phyloP scores from a whole-genome alignment of 257 asterid genomes.

The Capsicum rhomboideum region DNA sequence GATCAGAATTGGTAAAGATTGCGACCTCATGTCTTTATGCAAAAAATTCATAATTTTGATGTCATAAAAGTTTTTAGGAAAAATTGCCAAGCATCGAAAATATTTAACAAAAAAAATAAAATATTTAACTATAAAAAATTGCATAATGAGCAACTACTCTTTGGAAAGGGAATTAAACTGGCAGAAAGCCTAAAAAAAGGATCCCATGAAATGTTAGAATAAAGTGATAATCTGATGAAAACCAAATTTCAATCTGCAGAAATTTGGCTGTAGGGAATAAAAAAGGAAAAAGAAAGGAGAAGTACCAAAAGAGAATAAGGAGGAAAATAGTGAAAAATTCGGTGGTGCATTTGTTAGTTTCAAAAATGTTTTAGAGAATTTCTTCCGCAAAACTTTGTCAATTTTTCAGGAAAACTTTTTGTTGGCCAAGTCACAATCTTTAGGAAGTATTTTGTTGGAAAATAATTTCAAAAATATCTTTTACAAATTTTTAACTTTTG shows the following conservation, averaged over 20 bases:
- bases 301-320: background rate
- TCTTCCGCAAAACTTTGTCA: background rate
- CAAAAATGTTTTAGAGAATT: background rate
- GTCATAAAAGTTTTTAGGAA: background rate
- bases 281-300: background rate
- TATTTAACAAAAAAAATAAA: background rate
- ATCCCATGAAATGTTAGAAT: background rate
- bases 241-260: background rate
- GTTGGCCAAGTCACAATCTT: background rate
- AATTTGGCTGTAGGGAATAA: background rate
- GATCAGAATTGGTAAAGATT: background rate
- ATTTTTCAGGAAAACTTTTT: background rate
- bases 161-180: background rate
- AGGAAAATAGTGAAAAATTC: background rate
- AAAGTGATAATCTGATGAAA: background rate
- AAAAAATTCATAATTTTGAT: background rate
- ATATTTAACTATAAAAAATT: background rate
- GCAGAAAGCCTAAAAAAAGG: background rate
- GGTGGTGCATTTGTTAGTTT: background rate
- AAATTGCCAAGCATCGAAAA: background rate
- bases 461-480: too few species aligned
- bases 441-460: too few species aligned
- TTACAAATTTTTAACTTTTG: too few species aligned
- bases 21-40: background rate
- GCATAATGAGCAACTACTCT: background rate